A percentile compares a stretch with the other conserved stretches of the same genome.
Evolutionary conservation across 1,284 basidiomycete genomes (phyloP).

Genomic region (Hemileia vastatrix): DNA sequence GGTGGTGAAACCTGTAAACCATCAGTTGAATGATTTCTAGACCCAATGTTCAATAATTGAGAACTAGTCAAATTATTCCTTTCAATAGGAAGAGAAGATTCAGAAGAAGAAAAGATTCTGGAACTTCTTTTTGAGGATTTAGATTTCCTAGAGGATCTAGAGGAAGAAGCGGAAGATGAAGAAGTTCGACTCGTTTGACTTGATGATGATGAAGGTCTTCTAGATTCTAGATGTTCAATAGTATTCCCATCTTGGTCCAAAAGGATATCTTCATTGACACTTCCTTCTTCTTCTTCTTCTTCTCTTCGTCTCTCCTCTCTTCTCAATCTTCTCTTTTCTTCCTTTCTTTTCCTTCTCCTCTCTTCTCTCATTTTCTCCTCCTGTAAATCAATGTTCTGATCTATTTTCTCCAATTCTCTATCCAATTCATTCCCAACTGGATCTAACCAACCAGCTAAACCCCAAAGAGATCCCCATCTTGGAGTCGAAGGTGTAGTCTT

Average conservation of each 20-base stretch:
- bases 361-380: no score
- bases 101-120: no score
- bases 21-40: no score
- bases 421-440: background rate
- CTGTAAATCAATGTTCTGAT: background rate
- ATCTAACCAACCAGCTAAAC: background rate
- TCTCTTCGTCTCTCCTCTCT: no score
- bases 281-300: slow-evolving; percentile 1
- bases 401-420: background rate
- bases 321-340: no score
- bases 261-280: background rate
- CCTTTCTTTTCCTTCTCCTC: background rate
- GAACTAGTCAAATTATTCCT: no score
- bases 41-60: no score
- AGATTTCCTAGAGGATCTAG: background rate
- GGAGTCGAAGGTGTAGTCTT: background rate
- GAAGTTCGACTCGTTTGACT: background rate
- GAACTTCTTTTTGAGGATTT: background rate
- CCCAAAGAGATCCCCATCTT: background rate
- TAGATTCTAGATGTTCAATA: background rate
- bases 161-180: background rate
- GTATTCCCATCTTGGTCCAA: background rate
- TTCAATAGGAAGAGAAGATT: no score
- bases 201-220: background rate
- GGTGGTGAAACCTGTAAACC: no score